Base-by-base conservation (phyloP, 139 green algal genomes). In the Auxenochlorella protothecoides region DNA sequence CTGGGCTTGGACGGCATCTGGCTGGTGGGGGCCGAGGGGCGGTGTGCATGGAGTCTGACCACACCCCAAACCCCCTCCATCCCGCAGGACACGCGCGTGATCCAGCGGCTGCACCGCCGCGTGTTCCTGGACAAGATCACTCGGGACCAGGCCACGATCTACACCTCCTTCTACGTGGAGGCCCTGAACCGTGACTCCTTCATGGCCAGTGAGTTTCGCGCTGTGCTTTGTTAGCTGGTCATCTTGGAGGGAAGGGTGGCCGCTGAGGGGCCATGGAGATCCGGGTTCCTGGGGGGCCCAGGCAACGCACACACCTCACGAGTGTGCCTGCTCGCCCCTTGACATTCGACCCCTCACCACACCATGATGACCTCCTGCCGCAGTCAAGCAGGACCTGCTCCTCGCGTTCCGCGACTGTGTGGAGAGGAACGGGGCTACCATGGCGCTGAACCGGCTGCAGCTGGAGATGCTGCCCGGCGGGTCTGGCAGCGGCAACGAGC, bases 61-160 rank as follows among this genome's bases (percentile, higher is more conserved):
- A 4, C 44, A 16, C 70, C 14, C 62, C 53, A 12, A 66, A 0
- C 64, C 16, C 16, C 62, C 44, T 3, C 5, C 27, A 11, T 73
- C 2, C 10, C 12, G 61, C 56, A 70, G 68, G 77, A 96, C 82
- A 73, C 79, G 52, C 86, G 89, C 69, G 87, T 96, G 74, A 92
- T 96, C 61, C 89, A 92, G 73, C 94, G 93, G 81, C 84, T 96
- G 70, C 89, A 96, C 75, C 83, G 89, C 65, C 87, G 91, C 72
- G 85, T 93, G 15, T 96, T 96, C 78, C 71, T 96, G 70, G 84
- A 95, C 81, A 93, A 92, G 73, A 77, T 96, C 52, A 89, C 79
- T 0, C 72, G 74, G 11, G 88, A 95, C 51, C 69, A 85, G 67
- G 68, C 81, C 62, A 77, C 68, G n/a, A 86, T 93, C 56, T 92